Evolutionary conservation across 2,329 filamentous ascomycete species (phyloP).

Genomic region (Proliferodiscus dingleyae): DNA sequence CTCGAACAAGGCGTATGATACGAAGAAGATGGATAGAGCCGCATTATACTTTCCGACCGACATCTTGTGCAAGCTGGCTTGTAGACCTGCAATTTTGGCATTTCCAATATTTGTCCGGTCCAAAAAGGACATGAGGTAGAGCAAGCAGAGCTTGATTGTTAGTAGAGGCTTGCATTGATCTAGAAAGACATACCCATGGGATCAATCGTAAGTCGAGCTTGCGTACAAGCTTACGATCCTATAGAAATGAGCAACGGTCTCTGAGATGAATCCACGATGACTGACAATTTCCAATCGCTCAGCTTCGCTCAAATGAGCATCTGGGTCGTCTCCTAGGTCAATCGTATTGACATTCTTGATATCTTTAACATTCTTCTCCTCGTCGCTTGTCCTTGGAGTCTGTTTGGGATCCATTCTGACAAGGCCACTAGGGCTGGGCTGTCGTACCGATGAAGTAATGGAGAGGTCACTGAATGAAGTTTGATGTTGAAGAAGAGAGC

Average conservation of each 20-base stretch:
- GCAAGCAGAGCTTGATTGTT: slow-evolving; percentile 47
- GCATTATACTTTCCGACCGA: slow-evolving; percentile 57
- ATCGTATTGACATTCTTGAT: background rate
- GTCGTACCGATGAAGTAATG: too few species aligned
- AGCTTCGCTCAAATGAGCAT: slow-evolving; percentile 57
- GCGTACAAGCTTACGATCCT: slow-evolving; percentile 14
- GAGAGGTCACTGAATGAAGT: too few species aligned
- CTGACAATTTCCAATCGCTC: slow-evolving; percentile 56
- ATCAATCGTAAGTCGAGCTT: slow-evolving; percentile 17
- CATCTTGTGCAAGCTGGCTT: slow-evolving; percentile 32
- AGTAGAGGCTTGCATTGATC: slow-evolving; percentile 43
- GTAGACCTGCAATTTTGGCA: slow-evolving; percentile 58
- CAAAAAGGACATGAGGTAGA: slow-evolving; percentile 65
- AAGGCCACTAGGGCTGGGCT: background rate
- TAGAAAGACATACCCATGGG: slow-evolving; percentile 45
- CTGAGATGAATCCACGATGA: background rate
- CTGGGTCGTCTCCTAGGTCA: slow-evolving; percentile 41
- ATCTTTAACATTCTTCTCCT: slow-evolving; percentile 4
- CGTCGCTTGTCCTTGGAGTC: background rate
- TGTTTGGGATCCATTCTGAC: background rate
- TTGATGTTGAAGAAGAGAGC: too few species aligned
- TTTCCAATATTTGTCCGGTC: slow-evolving; percentile 74
- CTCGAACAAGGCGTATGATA: slow-evolving; percentile 66
- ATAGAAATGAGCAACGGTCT: background rate
- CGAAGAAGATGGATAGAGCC: slow-evolving; percentile 72